Conservation (phyloP, 2,329 filamentous ascomycete genomes). For the Diaporthe vaccinii region DNA sequence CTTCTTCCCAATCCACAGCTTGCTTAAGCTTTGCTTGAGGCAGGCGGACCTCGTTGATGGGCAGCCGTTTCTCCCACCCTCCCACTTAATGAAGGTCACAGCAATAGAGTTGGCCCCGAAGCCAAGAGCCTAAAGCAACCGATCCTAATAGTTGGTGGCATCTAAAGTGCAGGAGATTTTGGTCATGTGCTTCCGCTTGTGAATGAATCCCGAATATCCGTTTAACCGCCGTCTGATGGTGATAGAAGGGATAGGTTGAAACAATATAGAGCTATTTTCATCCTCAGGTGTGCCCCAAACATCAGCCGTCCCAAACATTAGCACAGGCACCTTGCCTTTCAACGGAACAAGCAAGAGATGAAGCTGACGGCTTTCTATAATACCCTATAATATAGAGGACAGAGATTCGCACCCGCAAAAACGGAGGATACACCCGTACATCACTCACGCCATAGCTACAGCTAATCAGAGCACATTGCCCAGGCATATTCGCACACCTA, state of each 20-base stretch:
- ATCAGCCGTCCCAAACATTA: constrained; percentile 9
- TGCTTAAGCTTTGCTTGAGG: background rate
- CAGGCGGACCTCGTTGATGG: background rate
- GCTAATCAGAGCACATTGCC: too few relatives aligned
- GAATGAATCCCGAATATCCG: background rate
- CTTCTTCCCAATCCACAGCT: background rate
- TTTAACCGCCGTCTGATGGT: background rate
- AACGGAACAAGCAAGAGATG: background rate
- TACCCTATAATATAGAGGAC: too few relatives aligned
- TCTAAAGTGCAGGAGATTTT: background rate
- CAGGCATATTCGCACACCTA: too few relatives aligned
- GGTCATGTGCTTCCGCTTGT: background rate
- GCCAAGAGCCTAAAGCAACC: background rate
- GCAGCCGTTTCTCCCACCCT: background rate
- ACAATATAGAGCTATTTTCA: constrained; percentile 18
- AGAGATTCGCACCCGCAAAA: too few relatives aligned
- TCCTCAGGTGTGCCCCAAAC: constrained; percentile 27
- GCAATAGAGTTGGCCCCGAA: background rate
- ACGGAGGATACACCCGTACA: too few relatives aligned
- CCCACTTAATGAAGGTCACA: background rate
- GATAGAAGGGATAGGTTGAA: constrained; percentile 18
- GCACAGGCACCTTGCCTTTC: background rate
- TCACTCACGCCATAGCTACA: too few relatives aligned
- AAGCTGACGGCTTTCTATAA: constrained; percentile 12
- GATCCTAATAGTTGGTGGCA: background rate